Evolutionary conservation across 2,329 filamentous ascomycete species (phyloP), one percentile per base, ranked within the genome.

Genomic region (Stemphylium lycopersici): DNA sequence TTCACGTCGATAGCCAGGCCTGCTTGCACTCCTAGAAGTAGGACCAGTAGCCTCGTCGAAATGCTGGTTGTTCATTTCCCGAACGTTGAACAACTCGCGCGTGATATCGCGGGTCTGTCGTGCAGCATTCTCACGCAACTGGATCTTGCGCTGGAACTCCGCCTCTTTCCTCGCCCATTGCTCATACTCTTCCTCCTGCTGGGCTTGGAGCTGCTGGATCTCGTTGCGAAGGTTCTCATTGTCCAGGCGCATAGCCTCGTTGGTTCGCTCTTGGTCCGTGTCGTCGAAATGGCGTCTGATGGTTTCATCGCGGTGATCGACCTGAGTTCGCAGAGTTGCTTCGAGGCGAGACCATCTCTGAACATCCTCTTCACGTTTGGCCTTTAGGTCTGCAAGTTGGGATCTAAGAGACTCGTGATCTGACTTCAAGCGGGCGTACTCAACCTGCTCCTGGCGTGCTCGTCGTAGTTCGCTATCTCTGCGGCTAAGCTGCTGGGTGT

Each of bases 321-420:
- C 66, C 38, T 66, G 62, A 16, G 63, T 60, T 47, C 71, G 70
- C 18, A 77, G 41, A 8, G 70, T 60, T 12, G 69, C 60, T 52
- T 76, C 72, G 13, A 67, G 65, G 12, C 59, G 62, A 31, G 61
- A 50, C 72, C 73, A 75, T 10, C 67, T 70, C 49, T 66, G 67
- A 15, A 63, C 48, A 24, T 77, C 75, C 24, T 84, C 79, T 51
- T 88, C 83, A 11, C 95, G 80, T 53, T 91, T 90, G 42, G 86
- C 83, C 66, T 89, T 87, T 8, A 95, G 80, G 45, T 89, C 87
- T 41, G 89, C 84, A 46, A 96, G 85, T 70, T 95, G 90, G n/a
- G 84, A 82, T 57, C 80, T 84, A 45, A 96, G 78, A 6, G 87
- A 77, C 10, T 84, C 84, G 69, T 93, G 89, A 65, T 93, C 89